A percentile compares a stretch with the other conserved stretches of the same genome.
Conservation (phyloP, 164 flowering plant genomes). For the Piper betle region DNA sequence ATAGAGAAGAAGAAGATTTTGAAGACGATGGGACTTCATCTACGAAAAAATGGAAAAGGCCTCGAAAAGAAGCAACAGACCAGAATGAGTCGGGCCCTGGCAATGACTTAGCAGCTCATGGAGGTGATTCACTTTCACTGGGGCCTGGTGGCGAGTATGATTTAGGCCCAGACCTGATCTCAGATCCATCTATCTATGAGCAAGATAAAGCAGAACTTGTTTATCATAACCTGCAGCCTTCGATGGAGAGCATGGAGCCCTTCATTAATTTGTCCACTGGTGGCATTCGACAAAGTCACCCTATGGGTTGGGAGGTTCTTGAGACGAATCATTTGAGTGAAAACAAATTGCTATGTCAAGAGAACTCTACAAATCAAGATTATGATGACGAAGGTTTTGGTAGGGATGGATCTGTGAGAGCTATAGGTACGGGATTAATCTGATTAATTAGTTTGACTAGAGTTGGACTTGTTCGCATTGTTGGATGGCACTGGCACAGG, state of each 20-base stretch:
- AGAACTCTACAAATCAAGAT: conserved; percentile 69
- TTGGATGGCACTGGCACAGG: conserved; percentile 10
- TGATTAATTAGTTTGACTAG: conserved; percentile 10
- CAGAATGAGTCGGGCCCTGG: conserved; percentile 40
- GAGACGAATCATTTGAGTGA: conserved; percentile 34
- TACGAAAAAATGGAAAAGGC: conserved; percentile 96
- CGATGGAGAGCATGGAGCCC: conserved; percentile 19
- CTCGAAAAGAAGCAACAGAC: conserved; percentile 57
- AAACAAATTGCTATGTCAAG: conserved; percentile 51
- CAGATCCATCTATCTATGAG: conserved; percentile 30
- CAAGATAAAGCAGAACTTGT: conserved; percentile 26
- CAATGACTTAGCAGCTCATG: conserved; percentile 39
- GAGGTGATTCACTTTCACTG: conserved; percentile 29
- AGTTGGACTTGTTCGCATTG: background rate
- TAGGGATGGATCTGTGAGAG: conserved; percentile 34
- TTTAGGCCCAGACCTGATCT: conserved; percentile 47
- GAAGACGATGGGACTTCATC: conserved; percentile 98
- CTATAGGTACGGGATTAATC: conserved; percentile 27
- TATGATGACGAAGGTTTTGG: conserved; percentile 49
- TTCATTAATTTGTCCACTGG: conserved; percentile 23
- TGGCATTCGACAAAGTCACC: conserved; percentile 18
- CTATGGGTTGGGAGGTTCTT: conserved; percentile 41
- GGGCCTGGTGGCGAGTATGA: conserved; percentile 28
- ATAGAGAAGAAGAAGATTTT: conserved; percentile 95
- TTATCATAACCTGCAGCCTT: conserved; percentile 26